Base-by-base conservation (phyloP, 2,329 filamentous ascomycete species). In the Coniosporium tulheliwenetii region DNA sequence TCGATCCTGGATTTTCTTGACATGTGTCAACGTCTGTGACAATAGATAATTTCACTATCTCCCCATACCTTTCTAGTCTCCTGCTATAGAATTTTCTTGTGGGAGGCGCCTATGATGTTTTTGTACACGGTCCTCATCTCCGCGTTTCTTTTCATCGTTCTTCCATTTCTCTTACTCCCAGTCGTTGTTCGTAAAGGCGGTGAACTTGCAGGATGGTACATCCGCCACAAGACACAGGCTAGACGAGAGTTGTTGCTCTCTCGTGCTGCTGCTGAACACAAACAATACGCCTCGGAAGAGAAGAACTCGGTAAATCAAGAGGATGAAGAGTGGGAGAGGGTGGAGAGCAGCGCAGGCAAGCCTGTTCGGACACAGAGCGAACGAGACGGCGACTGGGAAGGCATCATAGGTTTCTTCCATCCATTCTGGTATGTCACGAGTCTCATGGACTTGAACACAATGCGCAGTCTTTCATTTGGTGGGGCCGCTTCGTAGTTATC, bases 341-440 rank as follows among this genome's bases (percentile, higher is more conserved):
- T 85, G 16, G 73, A 79, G 44, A 62, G 66, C 31, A 62, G 68
- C 51, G 66, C 57, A 46, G 59, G 58, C 53, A 65, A 64, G 33
- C 61, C 57, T 38, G 62, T 63, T 16, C 55, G 58, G 38, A 67
- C 65, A 47, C 66, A 59, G 37, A 61, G 57, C 19, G 58, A 56
- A 43, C 54, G 57, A 9, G 66, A 71, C 43, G 66, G 71, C 48
- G 70, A 81, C 37, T 95, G 84, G 83, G 70, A 79, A 45, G 87
- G 87, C 30, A 77, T 95, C 40, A 76, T 96, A 46, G 91, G 85
- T 37, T 96, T 98, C 70, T 94, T 98, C 57, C 91, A 98, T 60
- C 91, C 91, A 1, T 98, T 95, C 60, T 96, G 91, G 84, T 89
- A 67, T 47, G 71, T 55, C 9, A 12, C 8, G 7, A n/a, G 12